Conservation (phyloP, 1,284 basidiomycete genomes). For the Pholiota adiposa region DNA sequence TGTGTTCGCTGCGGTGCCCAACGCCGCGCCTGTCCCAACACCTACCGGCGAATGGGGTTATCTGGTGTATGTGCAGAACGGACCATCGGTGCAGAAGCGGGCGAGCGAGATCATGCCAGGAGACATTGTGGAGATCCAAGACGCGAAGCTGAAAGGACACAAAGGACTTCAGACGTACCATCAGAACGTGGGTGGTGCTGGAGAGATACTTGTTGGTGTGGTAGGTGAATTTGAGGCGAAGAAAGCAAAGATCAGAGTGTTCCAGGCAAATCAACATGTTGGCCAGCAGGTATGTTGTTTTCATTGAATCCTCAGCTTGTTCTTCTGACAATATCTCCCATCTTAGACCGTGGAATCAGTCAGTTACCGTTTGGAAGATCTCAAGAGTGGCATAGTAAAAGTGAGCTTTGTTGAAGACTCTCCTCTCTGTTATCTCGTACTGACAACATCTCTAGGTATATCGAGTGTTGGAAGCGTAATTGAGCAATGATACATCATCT, state of each 20-base stretch:
- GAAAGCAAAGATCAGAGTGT: slow-evolving; percentile 84
- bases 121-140: slow-evolving; percentile 77
- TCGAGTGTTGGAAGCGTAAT: slow-evolving; percentile 50
- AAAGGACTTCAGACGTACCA: slow-evolving; percentile 80
- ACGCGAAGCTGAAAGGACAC: slow-evolving; percentile 87
- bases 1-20: slow-evolving; percentile 64
- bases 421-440: not conserved
- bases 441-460: slow-evolving; percentile 11
- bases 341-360: slow-evolving; percentile 74
- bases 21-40: slow-evolving; percentile 41
- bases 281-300: slow-evolving; percentile 64
- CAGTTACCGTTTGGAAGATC: slow-evolving; percentile 86
- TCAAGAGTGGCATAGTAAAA: slow-evolving; percentile 84
- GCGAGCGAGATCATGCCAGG: slow-evolving; percentile 85
- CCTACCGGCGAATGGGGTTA: slow-evolving; percentile 63
- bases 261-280: slow-evolving; percentile 82
- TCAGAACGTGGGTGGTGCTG: slow-evolving; percentile 58
- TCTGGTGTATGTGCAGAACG: slow-evolving; percentile 76
- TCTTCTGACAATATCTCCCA: slow-evolving; percentile 17
- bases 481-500: not conserved
- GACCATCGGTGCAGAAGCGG: slow-evolving; percentile 66
- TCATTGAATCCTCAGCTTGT: slow-evolving; percentile 11
- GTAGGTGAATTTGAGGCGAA: slow-evolving; percentile 83
- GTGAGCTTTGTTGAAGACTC: slow-evolving; percentile 39
- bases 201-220: slow-evolving; percentile 71